Evolutionary conservation across 495 filamentous ascomycete species (phyloP), one percentile per base, ranked within the genome.

Genomic region (Ramalina peruviana): DNA sequence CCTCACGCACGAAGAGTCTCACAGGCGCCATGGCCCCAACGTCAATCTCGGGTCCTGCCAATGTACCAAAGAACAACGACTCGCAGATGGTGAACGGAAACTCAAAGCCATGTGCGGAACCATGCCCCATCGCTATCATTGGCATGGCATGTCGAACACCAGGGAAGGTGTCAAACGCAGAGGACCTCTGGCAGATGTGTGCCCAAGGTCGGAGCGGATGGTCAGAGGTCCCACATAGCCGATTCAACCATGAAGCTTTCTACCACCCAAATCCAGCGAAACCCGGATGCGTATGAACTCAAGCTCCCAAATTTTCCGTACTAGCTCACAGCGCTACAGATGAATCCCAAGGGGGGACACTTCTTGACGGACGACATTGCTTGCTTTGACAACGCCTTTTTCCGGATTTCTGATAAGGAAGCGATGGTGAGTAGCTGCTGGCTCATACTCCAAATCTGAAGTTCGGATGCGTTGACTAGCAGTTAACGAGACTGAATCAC

Each of bases 111-210:
- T 30, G 27, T 1, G 1, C 27, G 27, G 27, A 30, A 10, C 27
- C 27, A 30, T 1, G 1, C 3, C 79, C 80, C 4, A 79, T 83
- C 54, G 80, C 78, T 19, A 68, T 83, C 39, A 62, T 82, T 42
- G 79, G 80, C 38, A 72, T 82, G 62, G 72, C 71, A 7, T 81
- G 78, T 54, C 70, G 77, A 15, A 73, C 79, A 46, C 73, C 80
- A 9, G 77, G 72, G 7, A 68, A 70, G 46, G 69, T 72, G 30
- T 66, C 67, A 33, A 70, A 57, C 51, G 70, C 74, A 11, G 64
- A 71, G 25, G 73, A 64, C 49, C 64, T 82, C 23, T 82, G 76
- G 78, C 53, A 76, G 23, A 68, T 82, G 51, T 59, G 80, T 11
- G 56, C 63, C 23, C 62, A 71, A 43, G 70, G 72, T 3, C 64